Percentiles rank a stretch among this genome's conserved stretches.
These are phyloP conservation scores for Pseudogymnoascus sp. DNA, from an alignment of 2,329 filamentous ascomycete species.

Conservation along the genomic window DNA sequence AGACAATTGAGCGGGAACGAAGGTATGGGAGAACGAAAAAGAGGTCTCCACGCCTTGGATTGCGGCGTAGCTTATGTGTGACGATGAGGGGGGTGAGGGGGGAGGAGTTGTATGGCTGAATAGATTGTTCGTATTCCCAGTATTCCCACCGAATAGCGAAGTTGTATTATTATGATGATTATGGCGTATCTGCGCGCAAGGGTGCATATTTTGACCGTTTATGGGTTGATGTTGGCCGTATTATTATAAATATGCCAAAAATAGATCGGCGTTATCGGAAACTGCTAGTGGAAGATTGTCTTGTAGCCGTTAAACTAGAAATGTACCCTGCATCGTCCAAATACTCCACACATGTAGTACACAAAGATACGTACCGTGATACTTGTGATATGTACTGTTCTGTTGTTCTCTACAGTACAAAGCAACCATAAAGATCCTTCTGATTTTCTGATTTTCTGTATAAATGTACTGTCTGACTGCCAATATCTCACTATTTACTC, in stretches of 20 bases:
- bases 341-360: neutral
- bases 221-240: neutral
- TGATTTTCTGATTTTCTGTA: neutral
- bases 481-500: neutral
- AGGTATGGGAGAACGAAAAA: neutral
- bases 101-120: neutral
- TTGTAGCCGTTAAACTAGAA: constrained; percentile 6
- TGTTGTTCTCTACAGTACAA: neutral
- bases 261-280: constrained; percentile 2
- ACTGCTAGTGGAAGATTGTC: neutral
- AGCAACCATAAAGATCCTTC: neutral
- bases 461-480: neutral
- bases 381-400: neutral
- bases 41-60: neutral
- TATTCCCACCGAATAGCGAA: neutral
- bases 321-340: neutral
- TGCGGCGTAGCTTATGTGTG: neutral
- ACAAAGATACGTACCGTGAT: neutral
- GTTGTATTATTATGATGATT: constrained; percentile 7
- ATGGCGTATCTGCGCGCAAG: constrained; percentile 5
- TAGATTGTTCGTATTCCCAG: neutral
- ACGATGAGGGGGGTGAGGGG: neutral
- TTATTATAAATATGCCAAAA: constrained; percentile 3
- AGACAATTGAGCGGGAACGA: constrained; percentile 3
- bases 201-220: constrained; percentile 6